These are phyloP conservation scores for Metschnikowia gelsemii DNA, from an alignment of 805 yeast genomes.

Conservation along the genomic window DNA sequence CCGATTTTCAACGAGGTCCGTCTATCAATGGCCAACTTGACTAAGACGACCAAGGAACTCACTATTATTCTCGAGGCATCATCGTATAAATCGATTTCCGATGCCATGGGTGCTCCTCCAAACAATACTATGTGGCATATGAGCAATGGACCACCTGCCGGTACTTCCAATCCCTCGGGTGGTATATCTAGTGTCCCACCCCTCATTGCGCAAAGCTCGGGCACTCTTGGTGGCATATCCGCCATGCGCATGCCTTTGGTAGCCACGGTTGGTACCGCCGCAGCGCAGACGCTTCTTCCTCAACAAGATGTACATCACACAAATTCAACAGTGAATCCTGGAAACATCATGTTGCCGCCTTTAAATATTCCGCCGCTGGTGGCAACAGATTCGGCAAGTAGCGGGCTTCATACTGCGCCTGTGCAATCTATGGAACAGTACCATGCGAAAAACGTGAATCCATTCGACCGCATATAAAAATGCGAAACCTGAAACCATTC, in stretches of 20 bases:
- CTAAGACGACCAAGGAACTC: slow-evolving; percentile 88
- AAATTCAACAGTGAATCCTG: neutral
- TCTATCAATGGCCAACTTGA: slow-evolving; percentile 74
- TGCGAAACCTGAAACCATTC: neutral
- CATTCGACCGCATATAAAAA: slow-evolving; percentile 15
- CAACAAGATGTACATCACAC: slow-evolving; percentile 13
- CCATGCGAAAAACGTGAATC: slow-evolving; percentile 20
- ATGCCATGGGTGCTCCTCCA: slow-evolving; percentile 15
- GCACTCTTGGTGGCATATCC: slow-evolving; percentile 1
- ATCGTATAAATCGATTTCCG: slow-evolving; percentile 20
- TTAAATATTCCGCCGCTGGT: slow-evolving; percentile 20
- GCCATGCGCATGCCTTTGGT: slow-evolving; percentile 19
- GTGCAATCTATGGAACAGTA: slow-evolving; percentile 23
- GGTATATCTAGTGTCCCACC: neutral
- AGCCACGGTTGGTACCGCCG: slow-evolving; percentile 19
- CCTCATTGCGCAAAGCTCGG: too few species aligned
- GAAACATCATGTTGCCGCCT: slow-evolving; percentile 4
- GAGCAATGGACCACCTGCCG: slow-evolving; percentile 9
- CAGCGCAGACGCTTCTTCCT: slow-evolving; percentile 20
- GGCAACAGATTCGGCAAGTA: slow-evolving; percentile 12
- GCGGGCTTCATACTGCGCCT: slow-evolving; percentile 20
- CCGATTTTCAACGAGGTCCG: slow-evolving; percentile 78
- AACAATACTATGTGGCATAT: slow-evolving; percentile 13
- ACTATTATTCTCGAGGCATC: slow-evolving; percentile 72
- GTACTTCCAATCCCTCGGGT: neutral